phyloP scores from a whole-genome alignment of 441 rosid genomes.

The Brassica balearica region DNA sequence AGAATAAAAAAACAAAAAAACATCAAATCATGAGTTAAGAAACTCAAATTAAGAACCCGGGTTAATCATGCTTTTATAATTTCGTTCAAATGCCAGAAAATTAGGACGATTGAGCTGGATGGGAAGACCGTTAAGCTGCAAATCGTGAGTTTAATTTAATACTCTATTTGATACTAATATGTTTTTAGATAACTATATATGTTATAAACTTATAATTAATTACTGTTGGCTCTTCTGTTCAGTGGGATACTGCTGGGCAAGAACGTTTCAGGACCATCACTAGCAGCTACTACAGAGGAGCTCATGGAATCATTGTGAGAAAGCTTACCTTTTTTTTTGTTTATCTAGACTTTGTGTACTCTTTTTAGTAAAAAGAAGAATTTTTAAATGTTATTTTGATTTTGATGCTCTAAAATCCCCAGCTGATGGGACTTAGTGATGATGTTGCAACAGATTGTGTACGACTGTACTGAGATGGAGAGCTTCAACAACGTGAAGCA shows the following conservation, averaged over 20 bases:
- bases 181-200: background rate
- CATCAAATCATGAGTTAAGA: no score
- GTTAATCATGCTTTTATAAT: background rate
- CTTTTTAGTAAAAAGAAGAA: background rate
- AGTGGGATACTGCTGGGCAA: slow-evolving; percentile 99
- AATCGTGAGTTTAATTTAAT: slow-evolving; percentile 58
- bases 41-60: no score
- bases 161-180: background rate
- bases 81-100: slow-evolving; percentile 58
- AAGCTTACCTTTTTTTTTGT: background rate
- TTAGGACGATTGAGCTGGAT: slow-evolving; percentile 81
- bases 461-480: slow-evolving; percentile 92
- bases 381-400: background rate
- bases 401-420: background rate
- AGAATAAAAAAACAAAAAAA: no score
- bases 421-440: background rate
- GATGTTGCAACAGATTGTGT: slow-evolving; percentile 64
- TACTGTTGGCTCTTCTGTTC: slow-evolving; percentile 29
- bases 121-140: slow-evolving; percentile 89
- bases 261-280: slow-evolving; percentile 96
- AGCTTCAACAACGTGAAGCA: slow-evolving; percentile 97
- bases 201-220: background rate
- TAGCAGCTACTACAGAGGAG: slow-evolving; percentile 95
- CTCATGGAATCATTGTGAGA: slow-evolving; percentile 92
- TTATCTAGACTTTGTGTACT: background rate